Percentiles rank a stretch among this genome's conserved stretches.
phyloP scores from a whole-genome alignment of 2,329 filamentous ascomycete species.

The Trichoderma oligosporum region DNA sequence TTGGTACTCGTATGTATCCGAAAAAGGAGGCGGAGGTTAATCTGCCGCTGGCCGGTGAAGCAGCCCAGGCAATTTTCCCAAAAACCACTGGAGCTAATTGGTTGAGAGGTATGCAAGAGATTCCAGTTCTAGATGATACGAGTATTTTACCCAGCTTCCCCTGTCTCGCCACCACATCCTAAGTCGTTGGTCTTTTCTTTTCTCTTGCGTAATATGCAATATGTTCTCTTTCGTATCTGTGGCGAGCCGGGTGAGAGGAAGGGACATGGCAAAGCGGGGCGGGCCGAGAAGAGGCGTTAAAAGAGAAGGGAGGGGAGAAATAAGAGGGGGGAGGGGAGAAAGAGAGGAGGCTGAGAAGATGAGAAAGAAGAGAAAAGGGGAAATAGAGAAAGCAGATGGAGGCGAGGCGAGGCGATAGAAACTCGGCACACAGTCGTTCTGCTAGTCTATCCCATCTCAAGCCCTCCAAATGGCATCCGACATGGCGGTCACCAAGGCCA shows the following conservation, averaged over 20 bases:
- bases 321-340: background rate
- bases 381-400: background rate
- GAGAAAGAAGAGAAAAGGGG: background rate
- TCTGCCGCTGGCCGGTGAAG: conserved; percentile 10
- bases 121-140: background rate
- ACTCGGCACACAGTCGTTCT: background rate
- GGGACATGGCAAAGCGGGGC: background rate
- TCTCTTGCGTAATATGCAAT: background rate
- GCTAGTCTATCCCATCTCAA: conserved; percentile 19
- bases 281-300: background rate
- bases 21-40: background rate
- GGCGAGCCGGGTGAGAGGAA: background rate
- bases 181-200: background rate
- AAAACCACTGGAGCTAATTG: background rate
- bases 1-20: background rate
- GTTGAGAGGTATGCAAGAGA: background rate
- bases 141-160: background rate
- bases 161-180: background rate
- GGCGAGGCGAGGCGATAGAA: background rate
- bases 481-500: conserved; percentile 80
- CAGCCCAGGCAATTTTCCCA: conserved; percentile 4
- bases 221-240: background rate
- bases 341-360: background rate
- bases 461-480: conserved; percentile 85
- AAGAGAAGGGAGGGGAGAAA: background rate